Evolutionary conservation across 78 protist genomes (phyloP).

Genomic region (Dictyostelium brefeldianum): DNA sequence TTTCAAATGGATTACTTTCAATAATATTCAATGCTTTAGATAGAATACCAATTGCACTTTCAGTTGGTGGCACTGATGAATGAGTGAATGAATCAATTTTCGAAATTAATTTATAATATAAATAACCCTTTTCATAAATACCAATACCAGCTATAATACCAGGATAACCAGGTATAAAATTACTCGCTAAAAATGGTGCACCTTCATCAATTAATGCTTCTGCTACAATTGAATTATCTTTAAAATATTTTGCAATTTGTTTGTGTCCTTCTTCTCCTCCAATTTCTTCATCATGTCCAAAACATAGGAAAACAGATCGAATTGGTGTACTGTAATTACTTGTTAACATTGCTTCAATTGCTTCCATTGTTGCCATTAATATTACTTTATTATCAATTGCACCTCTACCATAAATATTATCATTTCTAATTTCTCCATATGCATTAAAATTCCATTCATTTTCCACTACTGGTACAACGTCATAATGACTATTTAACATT

Average conservation of each 20-base stretch:
- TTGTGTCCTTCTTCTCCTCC: slow-evolving; percentile 49
- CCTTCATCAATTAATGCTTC: slow-evolving; percentile 64
- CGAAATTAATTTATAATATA: slow-evolving; percentile 3
- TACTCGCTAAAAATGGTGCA: slow-evolving; percentile 13
- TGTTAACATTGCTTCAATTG: slow-evolving; percentile 27
- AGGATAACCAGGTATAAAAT: slow-evolving; percentile 13
- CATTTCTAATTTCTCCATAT: slow-evolving; percentile 33
- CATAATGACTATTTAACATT: slow-evolving; percentile 42
- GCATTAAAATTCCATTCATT: slow-evolving; percentile 39
- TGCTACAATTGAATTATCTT: not conserved
- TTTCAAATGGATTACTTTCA: slow-evolving; percentile 36
- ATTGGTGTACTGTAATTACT: slow-evolving; percentile 15
- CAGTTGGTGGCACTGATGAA: slow-evolving; percentile 38
- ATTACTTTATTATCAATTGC: slow-evolving; percentile 53
- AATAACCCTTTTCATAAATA: slow-evolving; percentile 42
- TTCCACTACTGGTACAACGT: slow-evolving; percentile 44
- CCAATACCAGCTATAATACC: slow-evolving; percentile 34
- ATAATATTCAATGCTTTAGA: slow-evolving; percentile 8
- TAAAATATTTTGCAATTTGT: slow-evolving; percentile 2
- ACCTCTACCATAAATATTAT: slow-evolving; percentile 62
- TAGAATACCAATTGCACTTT: slow-evolving; percentile 53
- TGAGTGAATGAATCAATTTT: not conserved
- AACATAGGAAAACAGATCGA: slow-evolving; percentile 29
- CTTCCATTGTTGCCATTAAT: slow-evolving; percentile 36
- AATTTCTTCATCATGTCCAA: slow-evolving; percentile 75